Base-by-base conservation (phyloP, 139 green algal genomes). In the Chlamydomonas sp. region DNA sequence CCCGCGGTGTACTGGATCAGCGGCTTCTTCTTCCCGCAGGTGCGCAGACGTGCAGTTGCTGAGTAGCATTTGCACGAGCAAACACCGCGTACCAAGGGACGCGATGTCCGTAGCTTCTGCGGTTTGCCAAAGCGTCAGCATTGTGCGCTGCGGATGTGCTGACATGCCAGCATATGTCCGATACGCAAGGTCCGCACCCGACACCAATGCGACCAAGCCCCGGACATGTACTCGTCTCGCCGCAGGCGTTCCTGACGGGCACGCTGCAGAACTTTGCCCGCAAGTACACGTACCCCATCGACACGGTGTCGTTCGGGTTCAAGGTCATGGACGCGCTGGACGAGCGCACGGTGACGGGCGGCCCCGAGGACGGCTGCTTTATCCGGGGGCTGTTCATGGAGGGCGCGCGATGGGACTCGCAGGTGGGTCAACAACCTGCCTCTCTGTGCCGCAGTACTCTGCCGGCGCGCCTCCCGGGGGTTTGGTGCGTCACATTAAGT, bases 11-110 rank as follows among this genome's bases (percentile, higher is more conserved):
- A 96, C 89, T 98, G 96, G 96, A 96, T 98, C 89, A 93, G 84
- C 61, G 96, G 96, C 18, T 98, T 98, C 91, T 97, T 97, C 95
- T 98, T 98, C 90, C 96, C 96, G 8, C 94, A 97, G 91, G 94
- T 94, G 49, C 12, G 31, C 31, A 49, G 31, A 0, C 31, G 31
- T 49, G 31, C 31, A 89, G 90, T 2, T 7, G 79, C 74, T 93
- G 4, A 14, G 67, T 73, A 16, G 16, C 67, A n/a, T 2, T n/a
- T 73, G 67, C 67, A 16, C 15, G 15, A 73, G 67, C 67, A 73
- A 73, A 16, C 67, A 73, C 67, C 16, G 67, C 67, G 67, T 14
- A 14, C 67, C 66, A 12, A 72, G 15, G 66, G 66, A 15, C 15
- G 66, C 14, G 66, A 49, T 49, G 31, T 49, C 31, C 31, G 31